Evolutionary conservation across 1,284 basidiomycete species (phyloP), one percentile per base, ranked within the genome.

Genomic region (Tylopilus sp.): DNA sequence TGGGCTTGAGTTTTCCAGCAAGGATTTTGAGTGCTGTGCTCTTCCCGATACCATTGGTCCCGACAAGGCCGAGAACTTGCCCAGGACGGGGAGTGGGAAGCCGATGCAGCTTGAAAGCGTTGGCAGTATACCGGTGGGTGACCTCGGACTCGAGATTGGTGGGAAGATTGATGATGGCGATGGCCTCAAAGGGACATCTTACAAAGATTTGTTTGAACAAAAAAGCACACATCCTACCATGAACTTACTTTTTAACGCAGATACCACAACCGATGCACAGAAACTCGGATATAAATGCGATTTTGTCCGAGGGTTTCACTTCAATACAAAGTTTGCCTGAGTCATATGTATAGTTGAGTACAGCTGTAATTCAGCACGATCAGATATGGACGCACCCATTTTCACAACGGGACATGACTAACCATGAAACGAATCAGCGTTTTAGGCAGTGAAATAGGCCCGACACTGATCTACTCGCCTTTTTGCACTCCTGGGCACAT

Each of bases 11-110:
- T 71, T 96, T 96, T 50, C 94, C 94, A 18, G 93, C 92, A 36
- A 98, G 75, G 56, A 98, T 88, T 73, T 96, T 97, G 55, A 98
- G 76, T 7, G 94, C 94, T 0, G 94, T 98, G 60, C 90, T 94
- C 76, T 98, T 98, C 48, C 94, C 94, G 59, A 97, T 98, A 85
- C 94, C 94, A 73, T 98, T 98, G 1, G 94, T 96, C 42, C 94
- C 94, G 33, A 97, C 94, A 29, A 98, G 80, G 62, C 94, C 94
- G 30, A 98, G 80, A 4, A 98, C 94, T 72, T 97, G 94, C 7
- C 94, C 94, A 1, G 94, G 93, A 55, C 94, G 79, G 48, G 94
- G 94, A 44, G 91, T 95, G 33, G 94, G 94, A 41, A 98, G 77
- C 54, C 94, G 87, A 77, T 97, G 94, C 7, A 98, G 84, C 73